Conservation (phyloP, 345 rosid genomes). For the Passiflora organensis region DNA sequence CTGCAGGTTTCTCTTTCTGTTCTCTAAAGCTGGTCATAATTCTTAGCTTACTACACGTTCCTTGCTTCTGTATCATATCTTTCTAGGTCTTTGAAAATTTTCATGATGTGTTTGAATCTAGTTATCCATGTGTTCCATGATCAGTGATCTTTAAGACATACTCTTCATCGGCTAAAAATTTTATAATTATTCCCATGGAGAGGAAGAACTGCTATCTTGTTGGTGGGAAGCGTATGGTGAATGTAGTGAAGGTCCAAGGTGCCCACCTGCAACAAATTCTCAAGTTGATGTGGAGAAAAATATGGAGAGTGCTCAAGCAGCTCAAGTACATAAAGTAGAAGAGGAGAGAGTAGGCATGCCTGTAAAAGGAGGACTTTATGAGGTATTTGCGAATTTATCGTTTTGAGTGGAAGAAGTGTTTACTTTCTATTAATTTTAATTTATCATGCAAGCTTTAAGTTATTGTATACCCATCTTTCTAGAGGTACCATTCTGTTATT, state of each 20-base stretch:
- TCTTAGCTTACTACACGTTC: no score
- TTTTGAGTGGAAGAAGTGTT: not conserved
- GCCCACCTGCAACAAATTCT: constrained; percentile 28
- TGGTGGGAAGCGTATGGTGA: constrained; percentile 99
- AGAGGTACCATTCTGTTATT: not conserved
- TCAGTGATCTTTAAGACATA: no score
- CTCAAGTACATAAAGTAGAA: no score
- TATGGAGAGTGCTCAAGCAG: constrained; percentile 33
- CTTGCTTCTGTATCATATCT: not conserved
- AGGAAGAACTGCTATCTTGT: constrained; percentile 81
- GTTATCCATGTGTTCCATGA: constrained; percentile 9
- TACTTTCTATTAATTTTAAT: not conserved
- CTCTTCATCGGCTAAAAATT: no score
- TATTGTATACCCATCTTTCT: not conserved
- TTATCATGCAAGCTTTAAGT: not conserved
- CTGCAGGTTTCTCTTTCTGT: constrained; percentile 54
- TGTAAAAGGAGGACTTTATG: constrained; percentile 95
- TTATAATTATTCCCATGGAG: constrained; percentile 39
- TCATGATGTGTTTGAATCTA: no score
- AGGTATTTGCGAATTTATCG: constrained; percentile 39
- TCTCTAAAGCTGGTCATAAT: no score
- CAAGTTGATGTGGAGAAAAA: constrained; percentile 29
- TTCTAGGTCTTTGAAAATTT: not conserved
- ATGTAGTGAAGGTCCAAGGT: constrained; percentile 84
- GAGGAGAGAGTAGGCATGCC: constrained; percentile 99